Evolutionary conservation across 1,139 yeast species (phyloP).

Genomic region (Casaregolazyma lundiana): DNA sequence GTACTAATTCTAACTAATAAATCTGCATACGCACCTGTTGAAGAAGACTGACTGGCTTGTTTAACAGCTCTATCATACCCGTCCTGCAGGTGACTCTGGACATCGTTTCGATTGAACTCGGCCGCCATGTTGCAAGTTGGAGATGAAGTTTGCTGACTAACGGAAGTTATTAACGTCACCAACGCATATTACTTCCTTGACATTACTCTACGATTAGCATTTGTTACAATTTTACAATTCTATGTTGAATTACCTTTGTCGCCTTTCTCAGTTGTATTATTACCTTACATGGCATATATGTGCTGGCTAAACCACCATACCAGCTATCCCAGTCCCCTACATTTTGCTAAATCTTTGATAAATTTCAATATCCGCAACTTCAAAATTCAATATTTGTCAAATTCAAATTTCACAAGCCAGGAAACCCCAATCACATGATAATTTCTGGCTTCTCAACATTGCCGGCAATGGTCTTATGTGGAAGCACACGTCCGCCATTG

Average conservation of each 20-base stretch:
- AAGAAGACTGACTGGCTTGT: not conserved
- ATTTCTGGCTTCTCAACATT: conserved; percentile 97
- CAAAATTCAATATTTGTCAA: not conserved
- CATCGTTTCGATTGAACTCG: conserved; percentile 27
- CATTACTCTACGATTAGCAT: no score
- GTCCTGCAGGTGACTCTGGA: conserved; percentile 21
- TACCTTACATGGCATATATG: not conserved
- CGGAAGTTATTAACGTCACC: no score
- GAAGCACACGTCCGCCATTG: conserved; percentile 98
- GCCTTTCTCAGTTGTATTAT: no score
- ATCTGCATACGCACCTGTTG: not conserved
- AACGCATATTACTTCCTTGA: no score
- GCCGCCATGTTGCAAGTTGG: conserved; percentile 6
- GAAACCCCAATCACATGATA: conserved; percentile 61
- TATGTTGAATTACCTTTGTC: no score
- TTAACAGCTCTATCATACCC: conserved; percentile 18
- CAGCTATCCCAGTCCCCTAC: no score
- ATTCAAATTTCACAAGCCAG: not conserved
- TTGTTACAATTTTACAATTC: no score
- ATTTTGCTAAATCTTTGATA: no score
- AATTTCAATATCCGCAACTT: not conserved
- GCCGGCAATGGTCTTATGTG: conserved; percentile 94
- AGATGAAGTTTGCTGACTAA: no score
- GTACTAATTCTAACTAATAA: not conserved
- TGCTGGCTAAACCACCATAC: no score